Conservation (phyloP, 768 basidiomycete genomes). For the Russula olivacea region DNA sequence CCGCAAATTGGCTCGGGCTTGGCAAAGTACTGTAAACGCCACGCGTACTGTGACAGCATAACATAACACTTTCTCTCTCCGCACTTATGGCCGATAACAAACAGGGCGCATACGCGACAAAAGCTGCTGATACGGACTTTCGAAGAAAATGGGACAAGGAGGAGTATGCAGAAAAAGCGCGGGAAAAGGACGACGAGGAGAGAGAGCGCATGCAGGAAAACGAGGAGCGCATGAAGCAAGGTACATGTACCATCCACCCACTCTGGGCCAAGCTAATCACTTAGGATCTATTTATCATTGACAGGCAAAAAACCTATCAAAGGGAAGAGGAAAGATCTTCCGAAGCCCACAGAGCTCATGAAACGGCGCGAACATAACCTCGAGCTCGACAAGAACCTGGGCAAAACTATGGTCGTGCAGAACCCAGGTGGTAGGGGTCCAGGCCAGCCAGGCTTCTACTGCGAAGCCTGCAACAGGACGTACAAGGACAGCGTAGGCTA, state of each 20-base stretch:
- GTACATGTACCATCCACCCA: slow-evolving; percentile 33
- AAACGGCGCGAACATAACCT: slow-evolving; percentile 78
- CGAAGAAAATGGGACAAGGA: slow-evolving; percentile 46
- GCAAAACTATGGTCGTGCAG: slow-evolving; percentile 92
- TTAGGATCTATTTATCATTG: too few relatives aligned
- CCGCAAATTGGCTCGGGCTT: too few relatives aligned
- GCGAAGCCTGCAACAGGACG: slow-evolving; percentile 84
- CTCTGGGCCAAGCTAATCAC: too few relatives aligned
- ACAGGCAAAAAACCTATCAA: slow-evolving; percentile 79
- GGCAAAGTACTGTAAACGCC: too few relatives aligned
- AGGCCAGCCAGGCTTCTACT: slow-evolving; percentile 91
- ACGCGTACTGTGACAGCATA: too few relatives aligned
- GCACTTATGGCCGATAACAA: slow-evolving; percentile 23
- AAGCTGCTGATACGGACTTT: slow-evolving; percentile 27
- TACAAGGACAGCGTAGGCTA: slow-evolving; percentile 94
- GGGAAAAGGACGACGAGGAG: slow-evolving; percentile 37
- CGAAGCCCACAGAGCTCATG: slow-evolving; percentile 92
- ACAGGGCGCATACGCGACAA: slow-evolving; percentile 25
- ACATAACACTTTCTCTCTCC: neutral
- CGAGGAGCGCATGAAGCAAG: slow-evolving; percentile 65
- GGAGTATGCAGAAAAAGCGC: slow-evolving; percentile 39
- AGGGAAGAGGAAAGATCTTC: slow-evolving; percentile 66
- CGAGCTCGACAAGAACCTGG: slow-evolving; percentile 91
- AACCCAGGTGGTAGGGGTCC: slow-evolving; percentile 76
- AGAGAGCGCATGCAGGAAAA: slow-evolving; percentile 35